Conservation (phyloP, 2,329 filamentous ascomycete genomes). For the Nigrospora osmanthi region DNA sequence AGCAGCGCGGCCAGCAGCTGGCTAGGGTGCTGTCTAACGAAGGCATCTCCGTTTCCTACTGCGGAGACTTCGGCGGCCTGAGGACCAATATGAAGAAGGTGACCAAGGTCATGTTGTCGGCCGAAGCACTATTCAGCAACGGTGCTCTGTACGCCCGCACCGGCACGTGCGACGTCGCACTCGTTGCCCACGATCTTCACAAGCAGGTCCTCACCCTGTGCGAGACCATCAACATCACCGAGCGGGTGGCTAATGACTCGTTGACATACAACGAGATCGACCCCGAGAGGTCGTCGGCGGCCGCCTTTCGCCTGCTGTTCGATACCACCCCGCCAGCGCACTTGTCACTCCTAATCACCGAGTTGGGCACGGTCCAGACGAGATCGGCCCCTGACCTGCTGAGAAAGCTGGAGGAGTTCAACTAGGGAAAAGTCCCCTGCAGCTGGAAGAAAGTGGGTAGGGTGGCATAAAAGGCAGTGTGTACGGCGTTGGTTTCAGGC, state of each 20-base stretch:
- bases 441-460: slow-evolving; percentile 1
- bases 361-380: slow-evolving; percentile 79
- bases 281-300: slow-evolving; percentile 57
- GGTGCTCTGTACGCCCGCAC: slow-evolving; percentile 82
- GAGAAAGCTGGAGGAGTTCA: slow-evolving; percentile 48
- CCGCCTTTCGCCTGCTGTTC: slow-evolving; percentile 64
- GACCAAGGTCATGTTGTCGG: slow-evolving; percentile 73
- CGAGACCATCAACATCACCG: slow-evolving; percentile 88
- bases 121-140: slow-evolving; percentile 93
- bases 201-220: slow-evolving; percentile 84
- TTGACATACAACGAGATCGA: slow-evolving; percentile 91
- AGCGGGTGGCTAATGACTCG: slow-evolving; percentile 81
- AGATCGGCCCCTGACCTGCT: slow-evolving; percentile 68
- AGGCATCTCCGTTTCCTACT: slow-evolving; percentile 74
- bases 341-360: slow-evolving; percentile 82
- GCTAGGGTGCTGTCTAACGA: slow-evolving; percentile 60
- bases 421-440: slow-evolving; percentile 19
- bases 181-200: slow-evolving; percentile 67
- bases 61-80: slow-evolving; percentile 67
- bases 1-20: slow-evolving; percentile 46
- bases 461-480: no score
- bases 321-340: slow-evolving; percentile 86
- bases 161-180: slow-evolving; percentile 80
- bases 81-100: slow-evolving; percentile 60
- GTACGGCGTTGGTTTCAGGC: no score